Evolutionary conservation across 495 filamentous ascomycete species (phyloP).

Genomic region (Neurospora sp.): DNA sequence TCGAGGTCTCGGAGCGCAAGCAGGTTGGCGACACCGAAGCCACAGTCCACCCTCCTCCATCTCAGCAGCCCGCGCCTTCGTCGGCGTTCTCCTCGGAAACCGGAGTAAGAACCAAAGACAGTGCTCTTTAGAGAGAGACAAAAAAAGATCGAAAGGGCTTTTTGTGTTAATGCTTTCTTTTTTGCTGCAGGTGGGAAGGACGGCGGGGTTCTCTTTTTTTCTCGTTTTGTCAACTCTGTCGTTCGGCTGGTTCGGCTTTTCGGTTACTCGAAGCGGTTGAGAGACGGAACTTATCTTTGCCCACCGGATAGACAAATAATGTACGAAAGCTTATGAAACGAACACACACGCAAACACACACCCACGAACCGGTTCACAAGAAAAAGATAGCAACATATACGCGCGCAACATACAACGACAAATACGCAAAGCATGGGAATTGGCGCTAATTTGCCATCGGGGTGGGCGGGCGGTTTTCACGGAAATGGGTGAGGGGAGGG

Average conservation of each 20-base stretch:
- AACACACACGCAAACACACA: not conserved
- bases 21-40: slow-evolving; percentile 80
- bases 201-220: not conserved
- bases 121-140: not conserved
- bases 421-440: not conserved
- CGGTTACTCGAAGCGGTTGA: not conserved
- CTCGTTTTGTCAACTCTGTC: not conserved
- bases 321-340: not conserved
- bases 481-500: not conserved
- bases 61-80: not conserved
- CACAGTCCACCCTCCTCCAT: slow-evolving; percentile 37
- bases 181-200: not conserved
- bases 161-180: not conserved
- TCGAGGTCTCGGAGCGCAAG: slow-evolving; percentile 69
- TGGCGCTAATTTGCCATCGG: not conserved
- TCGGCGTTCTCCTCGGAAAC: not conserved
- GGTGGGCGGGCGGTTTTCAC: not conserved
- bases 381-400: not conserved
- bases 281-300: not conserved
- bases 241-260: not conserved
- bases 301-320: not conserved
- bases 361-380: not conserved
- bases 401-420: not conserved
- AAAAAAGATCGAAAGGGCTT: not conserved
- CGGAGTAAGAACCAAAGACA: not conserved